These are phyloP conservation scores for Lodderomyces margitis DNA, from an alignment of 1,139 yeast genomes.

Conservation along the genomic window DNA sequence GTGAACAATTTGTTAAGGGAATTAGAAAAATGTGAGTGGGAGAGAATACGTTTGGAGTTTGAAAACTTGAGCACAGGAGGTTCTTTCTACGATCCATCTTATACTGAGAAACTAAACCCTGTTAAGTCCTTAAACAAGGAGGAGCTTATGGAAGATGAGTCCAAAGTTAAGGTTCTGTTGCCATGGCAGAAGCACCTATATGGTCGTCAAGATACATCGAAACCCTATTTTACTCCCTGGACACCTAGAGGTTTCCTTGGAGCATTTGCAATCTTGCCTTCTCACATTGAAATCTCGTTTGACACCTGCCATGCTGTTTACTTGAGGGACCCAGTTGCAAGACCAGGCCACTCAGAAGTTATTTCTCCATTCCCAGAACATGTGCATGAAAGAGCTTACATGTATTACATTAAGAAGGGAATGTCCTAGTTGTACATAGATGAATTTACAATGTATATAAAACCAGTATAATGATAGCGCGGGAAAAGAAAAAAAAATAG, in stretches of 20 bases:
- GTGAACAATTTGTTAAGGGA: constrained; percentile 57
- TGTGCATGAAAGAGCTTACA: constrained; percentile 91
- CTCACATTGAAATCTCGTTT: constrained; percentile 87
- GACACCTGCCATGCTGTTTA: constrained; percentile 93
- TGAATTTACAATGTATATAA: neutral
- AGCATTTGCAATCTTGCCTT: constrained; percentile 88
- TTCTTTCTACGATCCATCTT: constrained; percentile 29
- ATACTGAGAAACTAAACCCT: constrained; percentile 52
- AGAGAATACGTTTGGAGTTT: constrained; percentile 46
- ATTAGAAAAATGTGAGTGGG: constrained; percentile 50
- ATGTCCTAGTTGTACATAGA: constrained; percentile 33
- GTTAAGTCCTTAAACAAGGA: constrained; percentile 53
- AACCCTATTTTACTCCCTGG: constrained; percentile 96
- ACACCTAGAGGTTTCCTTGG: constrained; percentile 90
- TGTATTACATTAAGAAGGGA: constrained; percentile 86
- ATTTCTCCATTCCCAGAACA: constrained; percentile 84
- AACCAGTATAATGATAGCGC: neutral
- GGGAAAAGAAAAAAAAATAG: neutral
- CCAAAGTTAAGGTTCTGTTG: constrained; percentile 47
- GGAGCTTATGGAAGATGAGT: constrained; percentile 55
- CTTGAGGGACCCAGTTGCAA: constrained; percentile 92
- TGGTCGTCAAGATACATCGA: constrained; percentile 75
- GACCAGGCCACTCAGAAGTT: constrained; percentile 96
- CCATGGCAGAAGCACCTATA: constrained; percentile 78
- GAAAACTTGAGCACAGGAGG: constrained; percentile 22